These are phyloP conservation scores for Micractinium conductrix DNA, from an alignment of 139 green algal genomes.

Conservation along the genomic window DNA sequence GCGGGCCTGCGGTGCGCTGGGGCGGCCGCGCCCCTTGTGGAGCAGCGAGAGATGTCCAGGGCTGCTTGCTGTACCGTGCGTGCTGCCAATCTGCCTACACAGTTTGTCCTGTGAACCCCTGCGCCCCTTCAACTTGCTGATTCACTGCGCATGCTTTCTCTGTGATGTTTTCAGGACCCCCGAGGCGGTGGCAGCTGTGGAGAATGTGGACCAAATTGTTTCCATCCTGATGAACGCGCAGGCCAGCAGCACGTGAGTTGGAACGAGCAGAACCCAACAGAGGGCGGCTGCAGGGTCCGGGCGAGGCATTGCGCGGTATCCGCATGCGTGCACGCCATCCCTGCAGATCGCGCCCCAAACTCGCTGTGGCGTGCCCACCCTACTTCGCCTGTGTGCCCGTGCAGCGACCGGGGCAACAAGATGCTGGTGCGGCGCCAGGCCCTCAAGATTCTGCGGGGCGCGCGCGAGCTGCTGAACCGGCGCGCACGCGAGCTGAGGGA, in stretches of 20 bases:
- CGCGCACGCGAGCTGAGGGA: constrained; percentile 43
- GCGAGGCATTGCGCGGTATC: no score
- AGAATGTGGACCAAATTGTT: constrained; percentile 50
- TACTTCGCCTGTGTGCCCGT: background rate
- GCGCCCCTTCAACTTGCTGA: no score
- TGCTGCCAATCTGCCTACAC: no score
- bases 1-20: constrained; percentile 61
- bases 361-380: no score
- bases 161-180: constrained; percentile 62
- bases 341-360: no score
- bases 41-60: no score
- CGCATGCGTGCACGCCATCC: no score
- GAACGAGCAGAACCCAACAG: no score
- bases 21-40: no score
- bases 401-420: constrained; percentile 5
- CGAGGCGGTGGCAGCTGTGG: constrained; percentile 67
- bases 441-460: constrained; percentile 58
- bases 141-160: no score
- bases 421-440: constrained; percentile 39
- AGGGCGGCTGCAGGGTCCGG: no score
- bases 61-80: background rate
- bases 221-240: constrained; percentile 38
- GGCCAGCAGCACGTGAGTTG: constrained; percentile 10
- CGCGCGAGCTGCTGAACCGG: constrained; percentile 56
- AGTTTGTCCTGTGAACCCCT: no score